phyloP scores from a whole-genome alignment of 2,329 filamentous ascomycete species.

The Amylocarpus encephaloides region DNA sequence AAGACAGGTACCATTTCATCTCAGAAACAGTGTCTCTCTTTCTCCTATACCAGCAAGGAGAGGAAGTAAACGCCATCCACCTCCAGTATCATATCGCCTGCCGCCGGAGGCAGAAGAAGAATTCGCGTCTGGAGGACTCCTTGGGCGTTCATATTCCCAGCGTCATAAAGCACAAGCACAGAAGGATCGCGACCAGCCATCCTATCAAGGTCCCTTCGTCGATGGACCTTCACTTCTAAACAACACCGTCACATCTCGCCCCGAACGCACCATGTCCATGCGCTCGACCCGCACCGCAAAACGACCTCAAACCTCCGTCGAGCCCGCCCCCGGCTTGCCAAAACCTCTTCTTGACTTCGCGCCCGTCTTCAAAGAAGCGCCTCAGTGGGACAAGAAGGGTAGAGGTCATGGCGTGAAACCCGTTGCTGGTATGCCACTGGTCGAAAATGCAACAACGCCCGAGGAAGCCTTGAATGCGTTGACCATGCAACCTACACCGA shows the following conservation, averaged over 20 bases:
- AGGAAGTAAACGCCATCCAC: slow-evolving; percentile 21
- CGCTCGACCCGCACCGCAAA: slow-evolving; percentile 9
- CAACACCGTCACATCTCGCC: slow-evolving; percentile 18
- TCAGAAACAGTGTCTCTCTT: slow-evolving; percentile 22
- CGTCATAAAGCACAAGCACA: slow-evolving; percentile 35
- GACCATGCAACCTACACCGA: slow-evolving; percentile 17
- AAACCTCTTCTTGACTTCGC: slow-evolving; percentile 65
- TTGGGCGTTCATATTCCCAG: slow-evolving; percentile 44
- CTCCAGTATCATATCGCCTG: slow-evolving; percentile 22
- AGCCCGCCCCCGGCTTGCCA: slow-evolving; percentile 6
- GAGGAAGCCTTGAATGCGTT: slow-evolving; percentile 8
- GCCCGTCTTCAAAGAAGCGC: slow-evolving; percentile 56
- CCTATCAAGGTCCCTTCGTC: slow-evolving; percentile 12
- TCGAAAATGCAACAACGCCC: slow-evolving; percentile 38
- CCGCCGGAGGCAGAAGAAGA: slow-evolving; percentile 28
- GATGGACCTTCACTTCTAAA: slow-evolving; percentile 34
- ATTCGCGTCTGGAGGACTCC: slow-evolving; percentile 41
- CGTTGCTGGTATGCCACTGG: slow-evolving; percentile 38
- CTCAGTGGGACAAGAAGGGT: slow-evolving; percentile 48
- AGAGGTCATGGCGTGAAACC: slow-evolving; percentile 44
- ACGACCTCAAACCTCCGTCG: slow-evolving; percentile 2
- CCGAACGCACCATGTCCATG: slow-evolving; percentile 25
- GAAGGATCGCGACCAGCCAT: slow-evolving; percentile 19
- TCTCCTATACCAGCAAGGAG: slow-evolving; percentile 8
- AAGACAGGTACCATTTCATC: slow-evolving; percentile 28